A percentile compares a stretch with the other conserved stretches of the same genome.
phyloP scores from a whole-genome alignment of 768 basidiomycete genomes.

The Hirschioporus abietinus region DNA sequence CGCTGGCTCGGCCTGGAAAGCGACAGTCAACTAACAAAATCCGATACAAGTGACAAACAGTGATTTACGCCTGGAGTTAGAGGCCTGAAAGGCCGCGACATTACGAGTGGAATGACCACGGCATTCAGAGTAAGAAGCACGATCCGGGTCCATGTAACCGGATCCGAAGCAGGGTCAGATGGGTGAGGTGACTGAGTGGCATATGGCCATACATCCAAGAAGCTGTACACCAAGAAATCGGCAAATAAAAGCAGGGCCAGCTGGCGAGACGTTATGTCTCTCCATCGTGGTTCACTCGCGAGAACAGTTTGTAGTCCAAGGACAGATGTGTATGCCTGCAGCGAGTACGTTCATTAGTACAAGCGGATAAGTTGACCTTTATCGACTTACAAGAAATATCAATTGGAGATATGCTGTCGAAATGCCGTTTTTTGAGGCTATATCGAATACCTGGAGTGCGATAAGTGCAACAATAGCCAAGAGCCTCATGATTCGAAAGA shows the following conservation, averaged over 20 bases:
- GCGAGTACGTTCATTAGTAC: background rate
- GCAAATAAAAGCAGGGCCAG: constrained; percentile 41
- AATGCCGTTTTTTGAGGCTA: constrained; percentile 26
- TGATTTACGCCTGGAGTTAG: constrained; percentile 42
- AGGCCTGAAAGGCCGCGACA: constrained; percentile 54
- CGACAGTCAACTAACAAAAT: constrained; percentile 1
- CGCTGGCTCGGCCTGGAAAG: background rate
- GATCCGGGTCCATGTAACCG: constrained; percentile 41
- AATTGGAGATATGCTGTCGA: constrained; percentile 19
- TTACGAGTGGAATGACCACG: constrained; percentile 47
- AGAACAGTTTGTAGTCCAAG: constrained; percentile 36
- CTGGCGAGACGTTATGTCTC: constrained; percentile 36
- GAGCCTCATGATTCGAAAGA: background rate
- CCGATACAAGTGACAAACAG: background rate
- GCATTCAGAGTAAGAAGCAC: constrained; percentile 39
- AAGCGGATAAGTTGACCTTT: background rate
- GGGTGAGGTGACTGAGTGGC: constrained; percentile 45
- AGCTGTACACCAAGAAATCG: constrained; percentile 43
- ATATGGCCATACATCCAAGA: constrained; percentile 56
- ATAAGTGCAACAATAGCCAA: background rate
- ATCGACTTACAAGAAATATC: constrained; percentile 18
- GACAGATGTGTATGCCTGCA: constrained; percentile 39
- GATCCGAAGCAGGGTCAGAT: background rate
- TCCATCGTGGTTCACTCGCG: constrained; percentile 30
- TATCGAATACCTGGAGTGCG: constrained; percentile 12